phyloP scores from a whole-genome alignment of 73 alveolate genomes.

The Stentor coeruleus region DNA sequence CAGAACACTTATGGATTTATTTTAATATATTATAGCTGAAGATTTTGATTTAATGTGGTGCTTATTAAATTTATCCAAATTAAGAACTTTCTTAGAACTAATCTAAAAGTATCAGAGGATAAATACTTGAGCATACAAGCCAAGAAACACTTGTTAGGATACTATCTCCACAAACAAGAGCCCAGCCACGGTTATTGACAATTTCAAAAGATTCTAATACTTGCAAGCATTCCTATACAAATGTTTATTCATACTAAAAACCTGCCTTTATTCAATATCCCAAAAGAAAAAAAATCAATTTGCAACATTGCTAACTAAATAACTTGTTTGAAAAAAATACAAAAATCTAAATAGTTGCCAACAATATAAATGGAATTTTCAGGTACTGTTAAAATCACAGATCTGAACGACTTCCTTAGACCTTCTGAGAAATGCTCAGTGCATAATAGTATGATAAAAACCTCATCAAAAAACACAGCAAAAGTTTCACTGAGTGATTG shows the following conservation, averaged over 20 bases:
- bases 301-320: not conserved
- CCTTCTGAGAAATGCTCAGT: constrained; percentile 22
- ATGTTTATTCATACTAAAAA: not conserved
- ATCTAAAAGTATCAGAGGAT: not conserved
- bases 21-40: not conserved
- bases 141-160: not conserved
- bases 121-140: not conserved
- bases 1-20: not conserved
- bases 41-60: not conserved
- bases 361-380: constrained; percentile 6
- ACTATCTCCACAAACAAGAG: no score
- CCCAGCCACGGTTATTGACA: not conserved
- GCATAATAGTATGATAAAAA: constrained; percentile 39
- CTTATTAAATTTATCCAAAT: no score
- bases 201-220: not conserved
- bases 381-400: constrained; percentile 25
- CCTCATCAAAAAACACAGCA: constrained; percentile 56
- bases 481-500: constrained; percentile 73
- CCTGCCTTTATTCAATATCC: not conserved
- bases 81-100: not conserved
- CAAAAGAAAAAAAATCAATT: not conserved
- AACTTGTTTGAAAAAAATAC: not conserved
- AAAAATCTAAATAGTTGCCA: not conserved
- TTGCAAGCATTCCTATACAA: not conserved
- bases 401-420: constrained; percentile 8